Evolutionary conservation across 805 yeast genomes (phyloP).

Genomic region (Candida cerambycidarum): DNA sequence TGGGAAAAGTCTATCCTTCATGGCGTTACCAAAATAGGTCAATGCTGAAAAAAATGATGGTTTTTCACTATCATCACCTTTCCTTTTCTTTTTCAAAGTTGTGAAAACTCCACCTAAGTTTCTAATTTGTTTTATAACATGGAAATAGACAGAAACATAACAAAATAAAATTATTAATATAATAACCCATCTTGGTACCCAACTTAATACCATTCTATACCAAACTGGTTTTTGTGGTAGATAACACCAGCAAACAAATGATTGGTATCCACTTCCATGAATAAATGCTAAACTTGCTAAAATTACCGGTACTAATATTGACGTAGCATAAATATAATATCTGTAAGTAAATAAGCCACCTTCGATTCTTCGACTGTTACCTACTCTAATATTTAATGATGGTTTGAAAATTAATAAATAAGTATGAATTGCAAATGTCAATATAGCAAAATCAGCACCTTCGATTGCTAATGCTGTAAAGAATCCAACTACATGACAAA

Average conservation of each 20-base stretch:
- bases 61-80: conserved; percentile 16
- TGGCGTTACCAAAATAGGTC: conserved; percentile 23
- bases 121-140: conserved; percentile 64
- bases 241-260: conserved; percentile 76
- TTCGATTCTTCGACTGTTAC: conserved; percentile 41
- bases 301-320: conserved; percentile 61
- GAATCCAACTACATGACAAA: conserved; percentile 73
- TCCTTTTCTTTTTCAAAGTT: conserved; percentile 24
- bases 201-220: conserved; percentile 71
- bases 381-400: conserved; percentile 41
- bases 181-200: conserved; percentile 78
- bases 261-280: conserved; percentile 50
- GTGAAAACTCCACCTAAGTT: conserved; percentile 49
- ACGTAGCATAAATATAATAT: conserved; percentile 54
- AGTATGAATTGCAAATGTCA: conserved; percentile 81
- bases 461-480: conserved; percentile 78
- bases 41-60: conserved; percentile 37
- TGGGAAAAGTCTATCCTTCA: conserved; percentile 27
- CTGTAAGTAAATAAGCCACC: conserved; percentile 72
- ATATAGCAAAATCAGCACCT: conserved; percentile 83
- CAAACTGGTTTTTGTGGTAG: conserved; percentile 70
- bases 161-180: conserved; percentile 60
- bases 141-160: conserved; percentile 69
- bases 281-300: conserved; percentile 75
- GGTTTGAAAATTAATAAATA: conserved; percentile 71